Evolutionary conservation across 1,284 basidiomycete genomes (phyloP), one percentile per base, ranked within the genome.

Genomic region (Cerioporus squamosus): DNA sequence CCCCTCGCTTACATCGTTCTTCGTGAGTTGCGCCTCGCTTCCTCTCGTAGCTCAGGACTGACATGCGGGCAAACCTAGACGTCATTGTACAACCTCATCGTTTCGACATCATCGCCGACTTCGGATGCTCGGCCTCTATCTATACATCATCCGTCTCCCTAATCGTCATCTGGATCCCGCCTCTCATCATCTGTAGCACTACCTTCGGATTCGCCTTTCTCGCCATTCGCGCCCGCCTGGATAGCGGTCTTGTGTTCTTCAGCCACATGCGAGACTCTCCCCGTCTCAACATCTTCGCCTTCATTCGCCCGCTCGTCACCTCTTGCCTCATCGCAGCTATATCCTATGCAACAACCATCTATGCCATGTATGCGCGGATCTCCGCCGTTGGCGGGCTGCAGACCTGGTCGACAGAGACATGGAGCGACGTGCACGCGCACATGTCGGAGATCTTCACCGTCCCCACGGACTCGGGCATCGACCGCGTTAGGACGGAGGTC

Each of bases 41-140:
- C n/a, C 26, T 9, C 7, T 47, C 18, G 39, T 40, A 46, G 22
- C 24, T 15, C 15, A 7, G 6, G 4, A 2, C 46, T 20, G 40
- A 10, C n/a, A 46, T 52, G 33, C 39, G 15, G n/a, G 7, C 3
- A 10, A 18, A 14, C 15, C 36, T 10, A 91, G 89, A 90, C 66
- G 68, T 82, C 40, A 71, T 86, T 56, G 83, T 84, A 17, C 90
- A 92, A 70, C 83, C 85, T 59, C 83, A 84, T 72, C 83, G 90
- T 47, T 92, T 90, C 72, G 84, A 88, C 70, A 74, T 93, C 53
- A 72, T 81, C 48, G 73, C 84, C 67, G 78, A 84, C 59, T 81
- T 84, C 61, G 90, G 90, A 15, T 92, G 90, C 70, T 75, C 78
- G 39, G 79, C 87, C 1, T 78, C 87, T 0, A 79, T 81, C 15